Percentiles rank a stretch among this genome's conserved stretches.
These are phyloP conservation scores for Penicillium chermesinum DNA, from an alignment of 495 filamentous ascomycete species.

Conservation along the genomic window DNA sequence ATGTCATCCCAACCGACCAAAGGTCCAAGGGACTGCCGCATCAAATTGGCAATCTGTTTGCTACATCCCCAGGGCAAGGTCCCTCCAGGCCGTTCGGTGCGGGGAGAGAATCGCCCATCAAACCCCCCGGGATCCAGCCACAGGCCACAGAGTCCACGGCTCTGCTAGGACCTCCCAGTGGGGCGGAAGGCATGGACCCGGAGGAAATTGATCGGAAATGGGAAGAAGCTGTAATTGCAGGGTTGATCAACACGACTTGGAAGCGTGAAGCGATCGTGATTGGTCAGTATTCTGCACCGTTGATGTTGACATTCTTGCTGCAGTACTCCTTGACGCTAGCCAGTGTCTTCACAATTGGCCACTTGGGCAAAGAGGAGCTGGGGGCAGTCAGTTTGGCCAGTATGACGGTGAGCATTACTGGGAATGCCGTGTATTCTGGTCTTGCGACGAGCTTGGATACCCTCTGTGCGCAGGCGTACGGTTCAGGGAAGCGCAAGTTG, in stretches of 20 bases:
- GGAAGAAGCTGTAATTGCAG: conserved; percentile 70
- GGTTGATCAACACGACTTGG: conserved; percentile 78
- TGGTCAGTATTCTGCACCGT: conserved; percentile 54
- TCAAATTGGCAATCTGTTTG: conserved; percentile 26
- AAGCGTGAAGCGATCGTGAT: conserved; percentile 72
- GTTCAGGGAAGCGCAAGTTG: conserved; percentile 60
- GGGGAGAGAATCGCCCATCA: conserved; percentile 12
- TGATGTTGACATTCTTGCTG: conserved; percentile 67
- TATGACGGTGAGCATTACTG: conserved; percentile 70
- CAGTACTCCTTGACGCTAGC: conserved; percentile 71
- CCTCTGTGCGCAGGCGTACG: conserved; percentile 71
- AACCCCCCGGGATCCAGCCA: conserved; percentile 7
- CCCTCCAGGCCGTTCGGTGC: conserved; percentile 11
- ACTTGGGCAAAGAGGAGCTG: conserved; percentile 58
- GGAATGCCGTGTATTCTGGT: conserved; percentile 67
- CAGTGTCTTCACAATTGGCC: conserved; percentile 63
- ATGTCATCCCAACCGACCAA: conserved; percentile 63
- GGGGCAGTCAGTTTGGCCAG: conserved; percentile 60
- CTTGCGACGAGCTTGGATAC: conserved; percentile 71
- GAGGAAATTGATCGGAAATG: conserved; percentile 57
- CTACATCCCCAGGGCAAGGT: conserved; percentile 10
- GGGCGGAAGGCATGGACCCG: conserved; percentile 26
- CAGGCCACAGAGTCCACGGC: conserved; percentile 46
- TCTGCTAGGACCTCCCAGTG: conserved; percentile 35
- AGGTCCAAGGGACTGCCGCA: conserved; percentile 22